Conservation (phyloP, 31 red algal species). For the Odonthalia washingtoniensis region DNA sequence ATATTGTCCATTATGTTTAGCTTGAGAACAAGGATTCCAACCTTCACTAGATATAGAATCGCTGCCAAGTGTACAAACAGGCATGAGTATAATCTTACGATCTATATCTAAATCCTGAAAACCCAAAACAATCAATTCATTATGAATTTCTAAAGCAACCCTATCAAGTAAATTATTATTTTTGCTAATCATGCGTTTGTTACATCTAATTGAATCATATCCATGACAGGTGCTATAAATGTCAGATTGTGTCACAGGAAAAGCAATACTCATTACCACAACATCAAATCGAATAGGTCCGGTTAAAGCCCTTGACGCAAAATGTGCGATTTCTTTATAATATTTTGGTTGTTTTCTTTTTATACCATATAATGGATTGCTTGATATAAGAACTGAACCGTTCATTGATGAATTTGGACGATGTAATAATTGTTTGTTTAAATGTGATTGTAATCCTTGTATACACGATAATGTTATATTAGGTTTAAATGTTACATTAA, state of each 20-base stretch:
- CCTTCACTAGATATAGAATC: slow-evolving; percentile 23
- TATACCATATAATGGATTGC: slow-evolving; percentile 30
- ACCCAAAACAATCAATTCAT: not conserved
- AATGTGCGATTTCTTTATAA: slow-evolving; percentile 40
- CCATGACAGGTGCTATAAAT: not conserved
- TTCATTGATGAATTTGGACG: not conserved
- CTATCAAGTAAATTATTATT: slow-evolving; percentile 13
- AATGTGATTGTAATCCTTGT: not conserved
- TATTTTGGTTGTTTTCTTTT: not conserved
- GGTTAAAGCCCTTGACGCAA: slow-evolving; percentile 24
- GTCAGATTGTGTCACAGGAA: slow-evolving; percentile 16
- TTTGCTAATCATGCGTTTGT: not conserved
- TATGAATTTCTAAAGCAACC: not conserved
- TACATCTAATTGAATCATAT: not conserved
- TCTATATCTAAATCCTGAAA: not conserved
- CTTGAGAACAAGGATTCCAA: not conserved
- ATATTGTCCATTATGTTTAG: slow-evolving; percentile 42
- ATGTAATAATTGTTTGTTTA: not conserved
- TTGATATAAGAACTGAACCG: slow-evolving; percentile 15
- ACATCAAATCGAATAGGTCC: slow-evolving; percentile 26
- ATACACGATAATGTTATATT: slow-evolving; percentile 12
- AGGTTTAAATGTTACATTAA: slow-evolving; percentile 22
- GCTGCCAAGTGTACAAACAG: slow-evolving; percentile 25
- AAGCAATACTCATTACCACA: slow-evolving; percentile 37
- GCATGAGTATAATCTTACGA: slow-evolving; percentile 14